These are phyloP conservation scores for Escallonia rubra DNA, from an alignment of 129 eudicot species.

Conservation along the genomic window DNA sequence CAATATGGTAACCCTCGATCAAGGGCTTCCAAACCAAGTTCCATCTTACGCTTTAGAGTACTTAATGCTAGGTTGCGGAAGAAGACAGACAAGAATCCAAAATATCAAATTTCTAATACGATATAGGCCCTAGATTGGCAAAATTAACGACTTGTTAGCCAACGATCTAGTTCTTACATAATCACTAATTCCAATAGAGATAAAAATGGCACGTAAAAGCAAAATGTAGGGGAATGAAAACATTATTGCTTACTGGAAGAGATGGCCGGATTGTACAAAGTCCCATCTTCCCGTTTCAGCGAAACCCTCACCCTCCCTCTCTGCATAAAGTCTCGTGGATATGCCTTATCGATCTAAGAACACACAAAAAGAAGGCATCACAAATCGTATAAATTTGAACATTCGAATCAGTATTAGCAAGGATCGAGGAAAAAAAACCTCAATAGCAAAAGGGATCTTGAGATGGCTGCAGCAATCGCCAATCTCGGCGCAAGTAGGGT, in stretches of 20 bases:
- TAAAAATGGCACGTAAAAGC: not conserved
- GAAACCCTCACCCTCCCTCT: slow-evolving; percentile 81
- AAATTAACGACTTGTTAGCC: no score
- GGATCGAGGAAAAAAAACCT: slow-evolving; percentile 33
- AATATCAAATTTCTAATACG: no score
- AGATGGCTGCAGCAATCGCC: slow-evolving; percentile 76
- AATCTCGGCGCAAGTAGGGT: slow-evolving; percentile 75
- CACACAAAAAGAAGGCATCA: not conserved
- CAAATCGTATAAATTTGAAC: not conserved
- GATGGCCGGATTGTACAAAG: slow-evolving; percentile 55
- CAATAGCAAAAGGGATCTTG: slow-evolving; percentile 70
- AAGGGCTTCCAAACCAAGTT: no score
- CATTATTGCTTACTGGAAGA: slow-evolving; percentile 61
- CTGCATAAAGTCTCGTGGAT: slow-evolving; percentile 96
- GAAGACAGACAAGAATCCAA: no score
- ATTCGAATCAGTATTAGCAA: not conserved
- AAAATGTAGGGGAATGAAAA: not conserved
- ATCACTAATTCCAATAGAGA: no score
- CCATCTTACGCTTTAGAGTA: no score
- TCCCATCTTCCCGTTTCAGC: slow-evolving; percentile 80
- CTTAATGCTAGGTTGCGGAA: no score
- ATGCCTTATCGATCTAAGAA: slow-evolving; percentile 70
- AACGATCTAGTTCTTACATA: no score
- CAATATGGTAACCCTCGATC: no score
- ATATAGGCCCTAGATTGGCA: no score